Conservation (phyloP, 2,329 filamentous ascomycete species). For the Cytospora chrysosperma region DNA sequence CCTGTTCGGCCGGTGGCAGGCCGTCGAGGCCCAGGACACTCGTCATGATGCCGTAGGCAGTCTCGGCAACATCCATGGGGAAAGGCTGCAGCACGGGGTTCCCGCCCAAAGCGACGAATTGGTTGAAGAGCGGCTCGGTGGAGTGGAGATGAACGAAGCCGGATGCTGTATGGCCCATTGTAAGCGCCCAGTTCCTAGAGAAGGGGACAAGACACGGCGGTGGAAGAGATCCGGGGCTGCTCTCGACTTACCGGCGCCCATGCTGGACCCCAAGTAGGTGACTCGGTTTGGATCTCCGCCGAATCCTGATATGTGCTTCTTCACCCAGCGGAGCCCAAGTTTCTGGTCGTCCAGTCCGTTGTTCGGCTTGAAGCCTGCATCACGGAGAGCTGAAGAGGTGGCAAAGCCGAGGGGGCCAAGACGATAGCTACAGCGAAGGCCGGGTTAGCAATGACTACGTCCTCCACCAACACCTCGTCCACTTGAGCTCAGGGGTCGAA, state of each 20-base stretch:
- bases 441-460: not conserved
- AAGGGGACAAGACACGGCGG: not conserved
- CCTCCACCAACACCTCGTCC: not conserved
- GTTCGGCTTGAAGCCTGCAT: slow-evolving; percentile 44
- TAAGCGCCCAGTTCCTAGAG: not conserved
- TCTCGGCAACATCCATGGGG: slow-evolving; percentile 7
- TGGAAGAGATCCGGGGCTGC: too few relatives aligned
- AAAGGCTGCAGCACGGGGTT: slow-evolving; percentile 18
- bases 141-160: slow-evolving; percentile 21
- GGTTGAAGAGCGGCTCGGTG: slow-evolving; percentile 19
- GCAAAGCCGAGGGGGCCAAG: slow-evolving; percentile 44
- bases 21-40: slow-evolving; percentile 50
- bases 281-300: slow-evolving; percentile 35
- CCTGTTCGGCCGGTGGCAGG: slow-evolving; percentile 48
- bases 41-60: slow-evolving; percentile 40
- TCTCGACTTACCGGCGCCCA: slow-evolving; percentile 43
- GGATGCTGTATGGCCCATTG: not conserved
- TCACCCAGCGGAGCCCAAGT: slow-evolving; percentile 35
- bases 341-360: slow-evolving; percentile 43
- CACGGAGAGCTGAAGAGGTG: slow-evolving; percentile 46
- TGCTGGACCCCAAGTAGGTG: slow-evolving; percentile 45
- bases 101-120: slow-evolving; percentile 15
- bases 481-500: not conserved
- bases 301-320: slow-evolving; percentile 35
- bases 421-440: slow-evolving; percentile 41